These are phyloP conservation scores for Neurospora sp. DNA, from an alignment of 2,329 filamentous ascomycete species.

Conservation along the genomic window DNA sequence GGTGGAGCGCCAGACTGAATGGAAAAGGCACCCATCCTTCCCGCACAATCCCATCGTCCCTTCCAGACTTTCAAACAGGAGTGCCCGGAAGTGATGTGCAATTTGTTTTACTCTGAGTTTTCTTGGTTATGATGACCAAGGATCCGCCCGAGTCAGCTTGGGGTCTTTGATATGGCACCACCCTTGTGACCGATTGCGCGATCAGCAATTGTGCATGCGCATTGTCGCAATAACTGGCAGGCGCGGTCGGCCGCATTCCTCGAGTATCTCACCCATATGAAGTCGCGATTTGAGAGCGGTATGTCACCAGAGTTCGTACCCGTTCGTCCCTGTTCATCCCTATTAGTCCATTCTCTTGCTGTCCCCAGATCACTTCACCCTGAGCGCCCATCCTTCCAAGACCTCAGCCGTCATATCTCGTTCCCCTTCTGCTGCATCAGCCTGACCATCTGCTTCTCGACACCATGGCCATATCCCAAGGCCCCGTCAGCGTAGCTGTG, in stretches of 20 bases:
- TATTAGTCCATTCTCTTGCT: neutral
- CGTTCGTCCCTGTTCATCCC: neutral
- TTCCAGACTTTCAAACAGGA: neutral
- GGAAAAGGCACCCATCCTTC: neutral
- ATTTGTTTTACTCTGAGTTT: neutral
- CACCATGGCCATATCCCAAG: slow-evolving; percentile 11
- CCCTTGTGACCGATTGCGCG: slow-evolving; percentile 18
- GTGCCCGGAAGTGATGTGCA: neutral
- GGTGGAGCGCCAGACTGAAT: neutral
- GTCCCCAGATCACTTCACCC: neutral
- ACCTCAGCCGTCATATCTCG: neutral
- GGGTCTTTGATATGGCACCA: slow-evolving; percentile 16
- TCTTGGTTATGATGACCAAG: neutral
- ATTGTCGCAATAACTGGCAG: neutral
- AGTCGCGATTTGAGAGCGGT: slow-evolving; percentile 13
- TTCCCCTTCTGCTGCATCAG: neutral
- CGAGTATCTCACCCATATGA: slow-evolving; percentile 2
- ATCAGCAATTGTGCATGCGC: slow-evolving; percentile 9
- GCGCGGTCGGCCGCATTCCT: neutral
- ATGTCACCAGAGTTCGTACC: slow-evolving; percentile 13
- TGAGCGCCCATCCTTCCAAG: neutral
- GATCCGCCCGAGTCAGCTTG: neutral
- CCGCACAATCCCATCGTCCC: neutral
- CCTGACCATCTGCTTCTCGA: neutral
- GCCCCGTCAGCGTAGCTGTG: slow-evolving; percentile 7